Evolutionary conservation across 768 basidiomycete species (phyloP), one percentile per base, ranked within the genome.

Genomic region (Kwoniella bestiolae): DNA sequence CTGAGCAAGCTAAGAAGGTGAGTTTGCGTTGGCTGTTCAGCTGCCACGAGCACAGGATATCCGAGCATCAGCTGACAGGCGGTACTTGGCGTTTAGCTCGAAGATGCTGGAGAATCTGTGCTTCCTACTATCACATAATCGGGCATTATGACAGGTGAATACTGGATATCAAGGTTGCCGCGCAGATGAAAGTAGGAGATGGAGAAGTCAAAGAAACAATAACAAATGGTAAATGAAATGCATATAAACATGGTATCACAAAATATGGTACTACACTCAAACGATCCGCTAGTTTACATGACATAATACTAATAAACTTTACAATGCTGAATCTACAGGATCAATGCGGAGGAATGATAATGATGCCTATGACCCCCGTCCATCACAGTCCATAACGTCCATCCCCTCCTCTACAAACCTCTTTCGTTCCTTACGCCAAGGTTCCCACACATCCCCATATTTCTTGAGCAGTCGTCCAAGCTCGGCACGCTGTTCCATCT

Each of bases 401-500:
- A 76, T 73, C 2, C 75, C 77, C 47, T 79, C 71, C 51, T 76
- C 75, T 16, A 74, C 73, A 57, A 69, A 74, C 59, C 64, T 56
- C 71, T 75, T 75, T 56, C 92, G 82, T 80, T 94, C 93, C 34
- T 84, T 85, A 77, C 83, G 84, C 92, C 92, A 97, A 8, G 91
- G 92, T 72, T 90, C 90, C 90, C 89, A 94, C 1, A 83, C 84
- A n/a, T 87, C 75, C 1, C 93, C 92, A 69, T 95, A 97, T 80
- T 96, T 96, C 81, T 84, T 87, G 66, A 96, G 73, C 25, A 97
- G 83, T 34, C 84, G 71, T 21, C 84, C 83, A 29, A 97, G 84
- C 73, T 96, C 94, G 61, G 87, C 86, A 57, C 90, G 84, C 79
- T 97, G 93, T 79, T 94, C 92, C 72, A 80, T 87, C 93, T 94